phyloP scores from a whole-genome alignment of 768 basidiomycete genomes.

The Boletus sp. region DNA sequence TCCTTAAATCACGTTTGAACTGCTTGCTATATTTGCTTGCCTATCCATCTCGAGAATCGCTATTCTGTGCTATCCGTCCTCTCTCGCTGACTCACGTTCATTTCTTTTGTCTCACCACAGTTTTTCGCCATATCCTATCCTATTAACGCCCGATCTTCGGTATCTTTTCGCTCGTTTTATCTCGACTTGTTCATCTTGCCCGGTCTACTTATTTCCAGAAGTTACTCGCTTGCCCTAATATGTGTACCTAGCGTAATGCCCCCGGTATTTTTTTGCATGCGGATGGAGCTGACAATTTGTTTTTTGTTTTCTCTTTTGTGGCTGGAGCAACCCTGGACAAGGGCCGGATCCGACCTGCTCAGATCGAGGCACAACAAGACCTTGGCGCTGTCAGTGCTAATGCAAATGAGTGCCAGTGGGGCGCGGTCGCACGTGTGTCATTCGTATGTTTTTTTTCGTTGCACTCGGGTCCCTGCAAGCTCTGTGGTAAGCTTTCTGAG shows the following conservation, averaged over 20 bases:
- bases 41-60: conserved; percentile 9
- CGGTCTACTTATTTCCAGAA: background rate
- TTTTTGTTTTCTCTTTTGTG: background rate
- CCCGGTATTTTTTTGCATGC: conserved; percentile 2
- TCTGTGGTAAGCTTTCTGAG: too few species aligned
- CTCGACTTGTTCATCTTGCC: background rate
- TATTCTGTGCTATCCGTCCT: conserved; percentile 13
- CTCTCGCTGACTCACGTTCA: conserved; percentile 7
- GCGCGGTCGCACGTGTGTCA: too few species aligned
- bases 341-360: background rate
- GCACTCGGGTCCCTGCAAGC: too few species aligned
- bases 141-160: background rate
- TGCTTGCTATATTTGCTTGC: conserved; percentile 8
- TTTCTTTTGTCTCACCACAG: background rate
- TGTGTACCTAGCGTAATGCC: conserved; percentile 31
- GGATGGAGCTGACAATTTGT: background rate
- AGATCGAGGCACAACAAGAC: too few species aligned
- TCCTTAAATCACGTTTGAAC: background rate
- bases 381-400: too few species aligned
- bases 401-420: too few species aligned
- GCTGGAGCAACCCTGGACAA: background rate
- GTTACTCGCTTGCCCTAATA: conserved; percentile 17
- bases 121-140: background rate
- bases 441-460: too few species aligned
- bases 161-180: background rate